Evolutionary conservation across 768 basidiomycete genomes (phyloP).

Genomic region (Calocybe cyanea): DNA sequence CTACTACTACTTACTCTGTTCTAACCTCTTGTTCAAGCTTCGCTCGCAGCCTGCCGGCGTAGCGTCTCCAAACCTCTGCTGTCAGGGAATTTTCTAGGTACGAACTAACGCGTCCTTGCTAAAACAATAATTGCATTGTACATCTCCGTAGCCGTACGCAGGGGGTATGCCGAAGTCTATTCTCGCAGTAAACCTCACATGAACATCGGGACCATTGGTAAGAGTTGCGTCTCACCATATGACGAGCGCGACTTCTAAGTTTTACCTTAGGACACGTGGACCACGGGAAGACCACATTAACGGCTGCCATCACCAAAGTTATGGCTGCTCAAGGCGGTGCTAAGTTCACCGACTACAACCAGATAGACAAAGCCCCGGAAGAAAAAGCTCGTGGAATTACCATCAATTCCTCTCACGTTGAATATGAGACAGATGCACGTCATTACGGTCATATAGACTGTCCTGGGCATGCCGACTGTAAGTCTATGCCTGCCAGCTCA

Average conservation of each 20-base stretch:
- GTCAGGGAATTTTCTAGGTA: conserved; percentile 22
- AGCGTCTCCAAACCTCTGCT: conserved; percentile 23
- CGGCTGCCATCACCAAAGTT: conserved; percentile 93
- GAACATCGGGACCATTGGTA: conserved; percentile 94
- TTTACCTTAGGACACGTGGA: conserved; percentile 76
- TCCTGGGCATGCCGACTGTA: conserved; percentile 93
- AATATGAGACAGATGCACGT: conserved; percentile 87
- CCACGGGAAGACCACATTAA: conserved; percentile 97
- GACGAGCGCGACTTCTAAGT: neutral
- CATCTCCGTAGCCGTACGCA: conserved; percentile 38
- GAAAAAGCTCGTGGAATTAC: conserved; percentile 99
- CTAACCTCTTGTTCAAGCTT: conserved; percentile 2
- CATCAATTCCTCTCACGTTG: conserved; percentile 97
- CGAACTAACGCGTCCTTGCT: conserved; percentile 17
- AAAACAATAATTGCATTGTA: neutral
- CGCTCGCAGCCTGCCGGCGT: conserved; percentile 35
- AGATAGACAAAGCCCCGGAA: conserved; percentile 99
- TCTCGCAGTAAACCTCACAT: conserved; percentile 82
- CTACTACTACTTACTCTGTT: neutral
- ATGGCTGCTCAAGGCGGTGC: conserved; percentile 73
- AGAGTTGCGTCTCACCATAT: conserved; percentile 17
- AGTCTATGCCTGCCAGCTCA: conserved; percentile 23
- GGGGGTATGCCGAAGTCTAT: conserved; percentile 79
- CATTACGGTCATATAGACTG: conserved; percentile 99
- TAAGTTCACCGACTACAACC: conserved; percentile 91